Evolutionary conservation across 2,329 filamentous ascomycete genomes (phyloP), one percentile per base, ranked within the genome.

Genomic region (Biscogniauxia marginata): DNA sequence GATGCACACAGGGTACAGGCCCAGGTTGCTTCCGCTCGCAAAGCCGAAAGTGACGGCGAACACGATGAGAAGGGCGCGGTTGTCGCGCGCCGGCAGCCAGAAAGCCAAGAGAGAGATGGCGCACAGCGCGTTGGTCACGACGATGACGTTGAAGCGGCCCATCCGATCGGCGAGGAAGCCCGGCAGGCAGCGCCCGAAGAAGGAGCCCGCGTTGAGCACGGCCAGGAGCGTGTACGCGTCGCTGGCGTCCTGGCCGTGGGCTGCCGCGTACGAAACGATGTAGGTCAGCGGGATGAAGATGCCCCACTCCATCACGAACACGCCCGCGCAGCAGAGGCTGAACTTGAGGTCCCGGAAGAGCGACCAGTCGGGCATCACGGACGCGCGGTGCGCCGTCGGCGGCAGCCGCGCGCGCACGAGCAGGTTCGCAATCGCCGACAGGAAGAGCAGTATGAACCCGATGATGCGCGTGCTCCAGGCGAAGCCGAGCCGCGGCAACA

Each of bases 61-160:
- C 1, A 84, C 79, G 52, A 92, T 79, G 1, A 90, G 76, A 49
- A 90, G 68, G 0, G 80, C 70, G n/a, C 78, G 70, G 1, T 76
- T 82, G 34, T 75, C 71, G 0, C 80, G 77, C 0, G 80, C 77
- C 0, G 82, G 90, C 19, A 96, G 78, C 91, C 91, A 96, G 18
- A 93, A 70, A 2, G 82, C 85, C 4, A 88, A 82, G 4, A 87
- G 73, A 25, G 76, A 75, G 43, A 75, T 70, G n/a, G 88, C 76
- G 56, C 78, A 81, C 5, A 81, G 64, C 0, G 79, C 72, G 22
- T 91, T 82, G 0, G 88, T 87, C 18, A 85, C 71, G 48, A 93
- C 83, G 74, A 95, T 88, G 50, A 86, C 84, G 68, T 96, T 96
- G 76, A 91, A 96, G 3, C 91, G 84, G 0, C 92, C 92, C 3